Conservation (phyloP, 106 monocot genomes). For the Dendrobium catenatum region DNA sequence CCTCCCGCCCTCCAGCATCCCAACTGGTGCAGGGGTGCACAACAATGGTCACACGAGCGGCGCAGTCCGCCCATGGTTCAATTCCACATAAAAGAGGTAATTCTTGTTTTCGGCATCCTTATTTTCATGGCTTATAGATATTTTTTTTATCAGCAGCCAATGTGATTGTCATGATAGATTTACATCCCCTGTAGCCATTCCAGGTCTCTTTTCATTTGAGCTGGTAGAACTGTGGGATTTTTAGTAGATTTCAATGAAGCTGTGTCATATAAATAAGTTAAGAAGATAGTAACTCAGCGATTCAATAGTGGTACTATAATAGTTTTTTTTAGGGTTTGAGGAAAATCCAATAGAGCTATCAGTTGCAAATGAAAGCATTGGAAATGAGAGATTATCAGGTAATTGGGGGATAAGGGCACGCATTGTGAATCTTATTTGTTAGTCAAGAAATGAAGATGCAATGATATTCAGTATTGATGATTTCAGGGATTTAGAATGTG, state of each 20-base stretch:
- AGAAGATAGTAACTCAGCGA: neutral
- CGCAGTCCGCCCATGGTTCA: slow-evolving; percentile 46
- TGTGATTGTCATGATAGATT: slow-evolving; percentile 24
- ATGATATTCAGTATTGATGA: neutral
- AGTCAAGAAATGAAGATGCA: slow-evolving; percentile 1
- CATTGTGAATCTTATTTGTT: slow-evolving; percentile 7
- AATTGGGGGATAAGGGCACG: neutral
- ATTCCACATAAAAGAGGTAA: slow-evolving; percentile 29
- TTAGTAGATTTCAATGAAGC: slow-evolving; percentile 16
- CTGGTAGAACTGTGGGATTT: slow-evolving; percentile 36
- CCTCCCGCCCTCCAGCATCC: slow-evolving; percentile 34
- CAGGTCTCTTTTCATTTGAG: slow-evolving; percentile 16
- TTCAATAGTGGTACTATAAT: neutral
- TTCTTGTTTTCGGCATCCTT: neutral
- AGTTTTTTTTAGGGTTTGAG: neutral
- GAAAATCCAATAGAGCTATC: neutral
- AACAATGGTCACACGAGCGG: slow-evolving; percentile 53
- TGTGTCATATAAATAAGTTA: slow-evolving; percentile 40
- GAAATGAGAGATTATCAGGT: neutral
- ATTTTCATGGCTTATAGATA: slow-evolving; percentile 14
- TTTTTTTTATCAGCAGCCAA: slow-evolving; percentile 21
- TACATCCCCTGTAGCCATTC: slow-evolving; percentile 7
- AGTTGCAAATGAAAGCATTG: neutral
- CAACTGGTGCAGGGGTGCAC: slow-evolving; percentile 34
- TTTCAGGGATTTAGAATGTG: too few relatives aligned